Evolutionary conservation across 2,329 filamentous ascomycete species (phyloP).

Genomic region (Phaeosphaeriaceae sp.): DNA sequence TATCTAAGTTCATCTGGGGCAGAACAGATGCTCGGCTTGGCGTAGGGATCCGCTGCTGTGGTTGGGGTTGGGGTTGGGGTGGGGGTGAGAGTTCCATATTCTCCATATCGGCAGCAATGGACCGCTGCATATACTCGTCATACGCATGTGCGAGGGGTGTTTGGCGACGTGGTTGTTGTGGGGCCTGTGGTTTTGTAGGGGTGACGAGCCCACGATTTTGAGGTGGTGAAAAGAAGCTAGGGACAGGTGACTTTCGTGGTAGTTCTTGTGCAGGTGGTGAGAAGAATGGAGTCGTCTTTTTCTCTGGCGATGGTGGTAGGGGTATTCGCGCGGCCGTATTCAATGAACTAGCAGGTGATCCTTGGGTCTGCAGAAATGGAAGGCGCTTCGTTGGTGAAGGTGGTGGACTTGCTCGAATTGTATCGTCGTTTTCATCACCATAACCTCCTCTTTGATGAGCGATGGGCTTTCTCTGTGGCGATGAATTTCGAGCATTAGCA

Average conservation of each 20-base stretch:
- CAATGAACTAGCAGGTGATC: constrained; percentile 49
- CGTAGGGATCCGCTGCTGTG: constrained; percentile 35
- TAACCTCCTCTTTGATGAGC: constrained; percentile 26
- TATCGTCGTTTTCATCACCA: constrained; percentile 48
- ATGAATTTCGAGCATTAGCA: constrained; percentile 70
- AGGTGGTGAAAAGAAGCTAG: constrained; percentile 41
- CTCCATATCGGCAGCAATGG: constrained; percentile 50
- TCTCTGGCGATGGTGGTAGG: constrained; percentile 55
- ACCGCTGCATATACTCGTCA: constrained; percentile 57
- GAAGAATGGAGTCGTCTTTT: constrained; percentile 42
- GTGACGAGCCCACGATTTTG: constrained; percentile 36
- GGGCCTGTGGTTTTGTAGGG: constrained; percentile 40
- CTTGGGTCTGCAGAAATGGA: constrained; percentile 35
- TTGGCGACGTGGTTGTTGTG: constrained; percentile 40
- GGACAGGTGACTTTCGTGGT: constrained; percentile 39
- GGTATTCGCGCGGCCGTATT: constrained; percentile 53
- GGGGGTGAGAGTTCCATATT: constrained; percentile 47
- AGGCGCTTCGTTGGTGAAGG: constrained; percentile 53
- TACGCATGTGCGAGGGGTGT: constrained; percentile 45
- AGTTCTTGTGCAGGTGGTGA: constrained; percentile 35
- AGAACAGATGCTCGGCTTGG: constrained; percentile 43
- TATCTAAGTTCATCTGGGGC: constrained; percentile 41
- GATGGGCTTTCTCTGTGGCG: constrained; percentile 44
- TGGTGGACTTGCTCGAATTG: constrained; percentile 45
- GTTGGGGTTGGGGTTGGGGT: constrained; percentile 1